These are phyloP conservation scores for Yamagishiella unicocca DNA, from an alignment of 139 green algal species.

Conservation along the genomic window DNA sequence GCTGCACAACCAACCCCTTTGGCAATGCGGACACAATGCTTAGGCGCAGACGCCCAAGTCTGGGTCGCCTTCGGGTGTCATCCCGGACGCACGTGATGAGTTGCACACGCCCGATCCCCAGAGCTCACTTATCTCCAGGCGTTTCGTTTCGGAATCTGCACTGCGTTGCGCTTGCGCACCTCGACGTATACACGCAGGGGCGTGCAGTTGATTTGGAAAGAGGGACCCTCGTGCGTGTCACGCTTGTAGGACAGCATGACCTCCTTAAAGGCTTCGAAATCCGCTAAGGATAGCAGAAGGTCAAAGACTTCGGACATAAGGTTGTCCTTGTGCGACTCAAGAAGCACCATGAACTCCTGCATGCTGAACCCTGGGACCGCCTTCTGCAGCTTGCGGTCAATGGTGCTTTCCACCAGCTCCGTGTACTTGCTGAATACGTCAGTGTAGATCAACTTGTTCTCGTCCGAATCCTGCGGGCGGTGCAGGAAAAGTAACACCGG, in stretches of 20 bases:
- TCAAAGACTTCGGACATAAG: slow-evolving; percentile 70
- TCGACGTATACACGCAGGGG: slow-evolving; percentile 44
- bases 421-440: slow-evolving; percentile 56
- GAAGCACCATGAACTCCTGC: slow-evolving; percentile 51
- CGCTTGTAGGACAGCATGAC: slow-evolving; percentile 66
- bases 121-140: neutral
- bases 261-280: slow-evolving; percentile 71
- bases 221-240: neutral
- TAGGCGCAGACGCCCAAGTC: too few relatives aligned
- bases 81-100: neutral
- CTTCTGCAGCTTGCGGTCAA: slow-evolving; percentile 44
- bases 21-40: too few relatives aligned
- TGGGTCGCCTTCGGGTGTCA: neutral
- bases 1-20: too few relatives aligned
- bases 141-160: neutral
- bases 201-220: slow-evolving; percentile 45
- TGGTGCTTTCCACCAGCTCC: slow-evolving; percentile 53
- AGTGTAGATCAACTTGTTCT: slow-evolving; percentile 70
- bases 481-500: neutral
- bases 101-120: neutral
- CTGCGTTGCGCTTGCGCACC: slow-evolving; percentile 1
- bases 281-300: slow-evolving; percentile 61
- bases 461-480: slow-evolving; percentile 55
- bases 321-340: slow-evolving; percentile 56
- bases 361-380: slow-evolving; percentile 59